Percentiles rank a stretch among this genome's conserved stretches.
These are phyloP conservation scores for Penicillium diatomitis DNA, from an alignment of 495 filamentous ascomycete genomes.

Conservation along the genomic window DNA sequence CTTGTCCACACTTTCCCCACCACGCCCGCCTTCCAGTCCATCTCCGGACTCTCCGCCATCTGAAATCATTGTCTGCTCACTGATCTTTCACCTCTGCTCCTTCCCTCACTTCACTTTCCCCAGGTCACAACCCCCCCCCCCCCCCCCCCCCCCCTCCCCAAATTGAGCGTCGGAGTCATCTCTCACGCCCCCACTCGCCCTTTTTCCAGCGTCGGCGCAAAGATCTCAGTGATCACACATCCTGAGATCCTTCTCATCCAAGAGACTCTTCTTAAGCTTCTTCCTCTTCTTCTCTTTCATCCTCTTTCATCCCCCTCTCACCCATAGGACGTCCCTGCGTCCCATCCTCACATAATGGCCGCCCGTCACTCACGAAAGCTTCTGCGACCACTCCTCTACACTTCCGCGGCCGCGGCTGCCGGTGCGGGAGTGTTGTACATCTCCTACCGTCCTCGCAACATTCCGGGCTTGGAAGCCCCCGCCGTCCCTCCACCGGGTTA, in stretches of 20 bases:
- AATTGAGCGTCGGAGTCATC: background rate
- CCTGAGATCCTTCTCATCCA: too few relatives aligned
- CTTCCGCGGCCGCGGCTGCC: slow-evolving; percentile 44
- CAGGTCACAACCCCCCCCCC: too few relatives aligned
- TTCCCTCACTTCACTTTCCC: too few relatives aligned
- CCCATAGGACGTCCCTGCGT: background rate
- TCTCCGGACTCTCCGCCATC: background rate
- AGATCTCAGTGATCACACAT: too few relatives aligned
- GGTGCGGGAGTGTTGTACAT: slow-evolving; percentile 64
- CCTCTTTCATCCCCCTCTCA: background rate
- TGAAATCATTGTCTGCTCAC: too few relatives aligned
- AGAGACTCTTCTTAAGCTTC: background rate
- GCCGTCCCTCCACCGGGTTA: slow-evolving; percentile 76
- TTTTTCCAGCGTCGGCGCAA: too few relatives aligned
- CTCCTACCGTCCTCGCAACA: slow-evolving; percentile 74
- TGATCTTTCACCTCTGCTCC: too few relatives aligned
- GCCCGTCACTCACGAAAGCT: slow-evolving; percentile 47
- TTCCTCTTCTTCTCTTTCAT: background rate
- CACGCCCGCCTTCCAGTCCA: background rate
- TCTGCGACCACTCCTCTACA: slow-evolving; percentile 52
- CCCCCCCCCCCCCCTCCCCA: too few relatives aligned
- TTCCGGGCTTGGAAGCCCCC: slow-evolving; percentile 72
- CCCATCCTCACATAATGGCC: slow-evolving; percentile 43
- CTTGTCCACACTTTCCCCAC: background rate
- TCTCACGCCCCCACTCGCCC: too few relatives aligned